Conservation (phyloP, 2,329 filamentous ascomycete genomes). For the Fusarium irregulare region DNA sequence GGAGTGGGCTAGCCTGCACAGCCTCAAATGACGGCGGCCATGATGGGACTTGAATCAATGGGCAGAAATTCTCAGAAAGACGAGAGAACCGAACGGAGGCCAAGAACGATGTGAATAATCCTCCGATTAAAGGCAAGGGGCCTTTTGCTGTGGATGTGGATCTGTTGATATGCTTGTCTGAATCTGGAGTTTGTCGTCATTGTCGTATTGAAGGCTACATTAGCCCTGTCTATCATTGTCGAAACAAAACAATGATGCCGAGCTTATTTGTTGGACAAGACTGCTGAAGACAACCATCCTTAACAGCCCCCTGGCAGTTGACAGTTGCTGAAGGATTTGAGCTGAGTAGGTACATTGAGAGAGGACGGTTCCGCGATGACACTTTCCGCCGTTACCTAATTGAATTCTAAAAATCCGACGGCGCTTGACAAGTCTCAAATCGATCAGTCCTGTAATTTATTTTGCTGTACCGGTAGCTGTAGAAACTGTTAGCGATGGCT, state of each 20-base stretch:
- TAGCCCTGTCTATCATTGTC: slow-evolving; percentile 4
- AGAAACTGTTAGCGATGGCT: neutral
- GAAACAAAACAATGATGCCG: slow-evolving; percentile 21
- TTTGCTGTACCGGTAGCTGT: neutral
- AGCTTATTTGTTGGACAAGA: slow-evolving; percentile 11
- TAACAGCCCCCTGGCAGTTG: neutral
- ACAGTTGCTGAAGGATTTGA: slow-evolving; percentile 6
- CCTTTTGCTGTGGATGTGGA: slow-evolving; percentile 17
- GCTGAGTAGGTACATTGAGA: neutral
- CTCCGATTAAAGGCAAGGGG: slow-evolving; percentile 23
- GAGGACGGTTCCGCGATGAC: slow-evolving; percentile 1
- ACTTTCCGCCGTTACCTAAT: slow-evolving; percentile 23
- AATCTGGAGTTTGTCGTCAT: slow-evolving; percentile 23
- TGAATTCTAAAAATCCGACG: neutral
- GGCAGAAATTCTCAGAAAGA: slow-evolving; percentile 5
- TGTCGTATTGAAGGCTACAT: slow-evolving; percentile 13
- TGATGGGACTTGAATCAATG: slow-evolving; percentile 7
- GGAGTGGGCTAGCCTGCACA: slow-evolving; percentile 32
- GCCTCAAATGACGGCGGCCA: slow-evolving; percentile 36
- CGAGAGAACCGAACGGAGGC: neutral
- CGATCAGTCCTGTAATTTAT: slow-evolving; percentile 25
- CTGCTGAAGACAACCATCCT: slow-evolving; percentile 4
- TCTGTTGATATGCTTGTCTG: slow-evolving; percentile 20
- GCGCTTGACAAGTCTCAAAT: slow-evolving; percentile 2
- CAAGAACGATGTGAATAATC: slow-evolving; percentile 10